Evolutionary conservation across 352 stramenopile species (phyloP), one percentile per base, ranked within the genome.

Genomic region (Pythium monospermum): DNA sequence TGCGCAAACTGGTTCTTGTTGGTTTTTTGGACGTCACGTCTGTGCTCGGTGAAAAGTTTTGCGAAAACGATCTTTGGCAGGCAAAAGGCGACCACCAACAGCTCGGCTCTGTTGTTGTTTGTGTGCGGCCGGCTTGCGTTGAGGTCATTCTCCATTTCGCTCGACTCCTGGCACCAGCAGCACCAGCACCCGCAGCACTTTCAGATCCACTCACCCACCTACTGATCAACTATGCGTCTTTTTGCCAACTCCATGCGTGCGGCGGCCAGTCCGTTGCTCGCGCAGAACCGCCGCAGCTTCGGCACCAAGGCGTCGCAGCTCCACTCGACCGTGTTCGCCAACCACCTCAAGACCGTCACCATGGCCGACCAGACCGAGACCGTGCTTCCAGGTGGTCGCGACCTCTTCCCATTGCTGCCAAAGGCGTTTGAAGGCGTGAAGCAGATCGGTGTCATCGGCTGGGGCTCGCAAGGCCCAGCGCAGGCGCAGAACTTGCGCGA

Each of bases 401-500:
- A 99, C 78, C 82, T 98, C 33, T 98, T 98, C 76, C 76, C 90
- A 51, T 70, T 97, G 32, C 76, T 98, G 59, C 90, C 91, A 32
- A 91, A 98, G 70, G 96, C 95, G 22, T 98, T 99, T 69, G 86
- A 94, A 23, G 92, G 92, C 44, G 95, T 99, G 53, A 96, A 98
- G 69, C 85, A 98, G 66, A 96, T 99, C 64, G 96, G 96, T 49
- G 94, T 98, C 47, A 98, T 99, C 58, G 96, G 96, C 66, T 99
- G 96, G 96, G 96, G 96, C 69, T 98, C 95, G 31, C 96, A 99
- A 66, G 96, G 93, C 40, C 96, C 96, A 12, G 96, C 96, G 18
- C 96, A 99, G 76, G 96, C 92, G 47, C 95, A 98, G 73, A 99
- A 99, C 82, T 65, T 99, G 61, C 71, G 83, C 49, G 96, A 99